phyloP scores from a whole-genome alignment of 352 stramenopile genomes.

The Phytophthora crassamura region DNA sequence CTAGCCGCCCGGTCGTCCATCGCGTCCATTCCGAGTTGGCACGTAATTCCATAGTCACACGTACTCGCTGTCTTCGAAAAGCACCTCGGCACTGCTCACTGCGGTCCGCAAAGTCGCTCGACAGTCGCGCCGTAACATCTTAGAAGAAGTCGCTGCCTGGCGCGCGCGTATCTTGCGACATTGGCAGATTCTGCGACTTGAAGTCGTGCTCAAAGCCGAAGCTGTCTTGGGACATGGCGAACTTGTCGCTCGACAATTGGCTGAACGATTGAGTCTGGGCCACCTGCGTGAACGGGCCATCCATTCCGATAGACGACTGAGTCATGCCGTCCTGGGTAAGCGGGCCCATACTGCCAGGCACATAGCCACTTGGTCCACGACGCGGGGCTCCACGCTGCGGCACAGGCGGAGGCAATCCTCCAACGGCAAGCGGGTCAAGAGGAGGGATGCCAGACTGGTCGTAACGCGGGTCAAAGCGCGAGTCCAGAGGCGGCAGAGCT shows the following conservation, averaged over 20 bases:
- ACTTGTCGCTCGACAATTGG: constrained; percentile 85
- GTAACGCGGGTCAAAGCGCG: constrained; percentile 86
- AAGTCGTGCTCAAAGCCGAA: constrained; percentile 84
- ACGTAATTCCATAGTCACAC: not conserved
- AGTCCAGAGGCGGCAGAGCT: constrained; percentile 76
- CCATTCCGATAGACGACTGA: constrained; percentile 61
- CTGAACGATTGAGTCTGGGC: constrained; percentile 88
- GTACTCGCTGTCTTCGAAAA: not conserved
- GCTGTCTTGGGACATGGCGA: constrained; percentile 84
- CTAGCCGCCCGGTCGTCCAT: too few relatives aligned
- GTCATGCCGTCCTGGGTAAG: constrained; percentile 84
- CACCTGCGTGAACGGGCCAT: constrained; percentile 81
- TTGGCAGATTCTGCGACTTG: constrained; percentile 85
- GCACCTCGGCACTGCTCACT: not conserved
- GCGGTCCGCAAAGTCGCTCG: constrained; percentile 1
- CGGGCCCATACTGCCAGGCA: constrained; percentile 55
- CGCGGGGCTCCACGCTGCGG: constrained; percentile 37
- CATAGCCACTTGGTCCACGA: constrained; percentile 41
- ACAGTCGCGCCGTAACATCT: constrained; percentile 4
- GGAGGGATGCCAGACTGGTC: constrained; percentile 47
- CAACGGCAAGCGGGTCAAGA: constrained; percentile 27
- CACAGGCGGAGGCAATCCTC: constrained; percentile 46
- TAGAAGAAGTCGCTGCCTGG: constrained; percentile 80
- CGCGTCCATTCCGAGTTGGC: too few relatives aligned
- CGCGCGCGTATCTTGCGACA: constrained; percentile 75